Evolutionary conservation across 192 early-diverging fungal genomes (phyloP).

Genomic region (Chytriomyces sp.): DNA sequence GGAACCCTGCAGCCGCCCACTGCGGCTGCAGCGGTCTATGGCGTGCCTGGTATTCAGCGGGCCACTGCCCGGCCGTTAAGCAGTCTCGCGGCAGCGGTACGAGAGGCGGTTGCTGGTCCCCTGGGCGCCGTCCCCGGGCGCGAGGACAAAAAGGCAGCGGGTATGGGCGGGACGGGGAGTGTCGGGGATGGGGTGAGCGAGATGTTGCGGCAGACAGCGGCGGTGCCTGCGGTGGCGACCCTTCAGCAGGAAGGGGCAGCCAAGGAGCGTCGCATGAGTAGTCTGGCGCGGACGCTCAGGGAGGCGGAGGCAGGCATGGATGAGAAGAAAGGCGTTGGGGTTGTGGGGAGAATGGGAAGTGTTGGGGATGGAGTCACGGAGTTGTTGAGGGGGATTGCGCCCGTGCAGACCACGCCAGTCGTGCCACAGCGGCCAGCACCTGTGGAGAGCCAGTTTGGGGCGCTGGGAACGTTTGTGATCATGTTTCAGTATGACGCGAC

Average conservation of each 20-base stretch:
- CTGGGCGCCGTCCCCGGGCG: slow-evolving; percentile 1
- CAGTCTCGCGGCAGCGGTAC: slow-evolving; percentile 2
- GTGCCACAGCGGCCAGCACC: not conserved
- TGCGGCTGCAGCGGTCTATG: not conserved
- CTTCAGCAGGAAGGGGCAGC: not conserved
- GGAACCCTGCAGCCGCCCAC: not conserved
- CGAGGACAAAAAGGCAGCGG: slow-evolving; percentile 2
- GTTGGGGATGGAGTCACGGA: slow-evolving; percentile 6
- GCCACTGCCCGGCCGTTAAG: not conserved
- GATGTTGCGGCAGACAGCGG: not conserved
- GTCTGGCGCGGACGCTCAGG: not conserved
- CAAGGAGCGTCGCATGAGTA: not conserved
- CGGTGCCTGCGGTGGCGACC: not conserved
- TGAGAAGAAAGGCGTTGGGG: slow-evolving; percentile 15
- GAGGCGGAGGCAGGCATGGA: slow-evolving; percentile 2
- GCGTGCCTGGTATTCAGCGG: not conserved
- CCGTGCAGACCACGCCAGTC: not conserved
- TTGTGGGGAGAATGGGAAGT: not conserved
- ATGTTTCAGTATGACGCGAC: slow-evolving; percentile 26
- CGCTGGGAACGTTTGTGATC: slow-evolving; percentile 32
- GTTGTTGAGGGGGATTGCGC: not conserved
- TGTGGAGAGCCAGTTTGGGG: not conserved
- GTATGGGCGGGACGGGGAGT: not conserved
- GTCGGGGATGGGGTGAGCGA: slow-evolving; percentile 20
- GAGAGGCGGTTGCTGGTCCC: slow-evolving; percentile 11